These are phyloP conservation scores for Xylaria sp. DNA, from an alignment of 2,329 filamentous ascomycete species.

Conservation along the genomic window DNA sequence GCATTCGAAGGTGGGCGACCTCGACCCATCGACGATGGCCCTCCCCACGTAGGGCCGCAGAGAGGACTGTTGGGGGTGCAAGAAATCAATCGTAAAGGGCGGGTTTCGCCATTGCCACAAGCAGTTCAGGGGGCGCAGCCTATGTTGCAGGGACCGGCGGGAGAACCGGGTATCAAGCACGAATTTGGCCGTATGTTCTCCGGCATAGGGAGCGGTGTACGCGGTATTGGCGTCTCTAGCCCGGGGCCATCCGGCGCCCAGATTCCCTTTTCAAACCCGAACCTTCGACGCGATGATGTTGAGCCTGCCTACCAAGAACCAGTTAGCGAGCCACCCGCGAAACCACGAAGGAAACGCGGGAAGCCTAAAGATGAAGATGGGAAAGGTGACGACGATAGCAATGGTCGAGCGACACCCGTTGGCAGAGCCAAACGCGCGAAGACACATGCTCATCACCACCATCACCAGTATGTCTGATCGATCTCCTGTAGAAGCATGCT, in stretches of 20 bases:
- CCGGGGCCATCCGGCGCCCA: constrained; percentile 58
- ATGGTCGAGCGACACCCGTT: constrained; percentile 69
- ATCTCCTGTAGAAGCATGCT: constrained; percentile 13
- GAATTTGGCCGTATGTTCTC: constrained; percentile 96
- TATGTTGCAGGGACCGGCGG: constrained; percentile 79
- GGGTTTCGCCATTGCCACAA: constrained; percentile 88
- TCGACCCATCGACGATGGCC: constrained; percentile 62
- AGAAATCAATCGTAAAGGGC: constrained; percentile 81
- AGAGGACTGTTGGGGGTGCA: constrained; percentile 81
- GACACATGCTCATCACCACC: constrained; percentile 70
- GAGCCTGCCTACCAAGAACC: constrained; percentile 59
- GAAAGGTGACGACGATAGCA: constrained; percentile 72
- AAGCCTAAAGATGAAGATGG: constrained; percentile 81
- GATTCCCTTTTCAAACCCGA: constrained; percentile 59
- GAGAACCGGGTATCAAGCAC: constrained; percentile 90
- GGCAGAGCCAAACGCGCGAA: constrained; percentile 73
- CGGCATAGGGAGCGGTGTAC: constrained; percentile 76
- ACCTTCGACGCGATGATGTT: constrained; percentile 64
- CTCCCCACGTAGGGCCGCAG: constrained; percentile 66
- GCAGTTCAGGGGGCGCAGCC: constrained; percentile 92
- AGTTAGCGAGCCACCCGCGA: constrained; percentile 54
- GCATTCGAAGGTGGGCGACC: constrained; percentile 57
- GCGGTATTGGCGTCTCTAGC: constrained; percentile 62
- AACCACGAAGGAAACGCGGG: constrained; percentile 68
- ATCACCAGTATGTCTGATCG: constrained; percentile 68